Evolutionary conservation across 352 stramenopile species (phyloP).

Genomic region (Paralagenidium karlingii): DNA sequence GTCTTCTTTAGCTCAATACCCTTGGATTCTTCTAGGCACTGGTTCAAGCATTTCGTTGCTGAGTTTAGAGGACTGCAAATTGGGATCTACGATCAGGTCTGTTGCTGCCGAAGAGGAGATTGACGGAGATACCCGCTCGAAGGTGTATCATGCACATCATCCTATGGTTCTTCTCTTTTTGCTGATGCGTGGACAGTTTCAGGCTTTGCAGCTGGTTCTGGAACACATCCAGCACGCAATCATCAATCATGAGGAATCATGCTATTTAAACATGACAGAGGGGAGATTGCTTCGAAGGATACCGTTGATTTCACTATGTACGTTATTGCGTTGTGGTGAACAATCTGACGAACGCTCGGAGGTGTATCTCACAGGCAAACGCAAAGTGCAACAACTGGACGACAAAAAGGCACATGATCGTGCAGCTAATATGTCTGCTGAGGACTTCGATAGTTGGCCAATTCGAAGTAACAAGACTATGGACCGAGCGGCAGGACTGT

Average conservation of each 20-base stretch:
- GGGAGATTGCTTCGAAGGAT: constrained; percentile 27
- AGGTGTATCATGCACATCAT: constrained; percentile 12
- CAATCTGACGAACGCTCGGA: neutral
- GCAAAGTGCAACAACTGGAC: neutral
- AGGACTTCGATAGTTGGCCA: neutral
- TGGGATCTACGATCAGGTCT: neutral
- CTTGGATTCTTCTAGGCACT: neutral
- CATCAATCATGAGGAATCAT: constrained; percentile 55
- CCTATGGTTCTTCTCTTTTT: constrained; percentile 61
- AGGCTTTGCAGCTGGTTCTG: constrained; percentile 36
- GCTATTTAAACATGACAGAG: constrained; percentile 65
- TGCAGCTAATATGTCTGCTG: neutral
- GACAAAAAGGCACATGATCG: neutral
- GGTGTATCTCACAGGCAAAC: neutral
- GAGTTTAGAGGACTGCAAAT: neutral
- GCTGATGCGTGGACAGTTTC: constrained; percentile 48
- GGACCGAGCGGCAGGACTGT: too few species aligned
- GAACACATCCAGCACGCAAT: constrained; percentile 43
- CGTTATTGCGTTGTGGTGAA: too few species aligned
- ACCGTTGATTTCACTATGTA: constrained; percentile 33
- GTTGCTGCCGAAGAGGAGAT: neutral
- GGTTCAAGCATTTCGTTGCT: neutral
- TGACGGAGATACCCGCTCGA: neutral
- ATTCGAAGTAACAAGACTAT: too few species aligned
- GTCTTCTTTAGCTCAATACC: neutral